Evolutionary conservation across 352 stramenopile genomes (phyloP).

Genomic region (Globisporangium paddicum): DNA sequence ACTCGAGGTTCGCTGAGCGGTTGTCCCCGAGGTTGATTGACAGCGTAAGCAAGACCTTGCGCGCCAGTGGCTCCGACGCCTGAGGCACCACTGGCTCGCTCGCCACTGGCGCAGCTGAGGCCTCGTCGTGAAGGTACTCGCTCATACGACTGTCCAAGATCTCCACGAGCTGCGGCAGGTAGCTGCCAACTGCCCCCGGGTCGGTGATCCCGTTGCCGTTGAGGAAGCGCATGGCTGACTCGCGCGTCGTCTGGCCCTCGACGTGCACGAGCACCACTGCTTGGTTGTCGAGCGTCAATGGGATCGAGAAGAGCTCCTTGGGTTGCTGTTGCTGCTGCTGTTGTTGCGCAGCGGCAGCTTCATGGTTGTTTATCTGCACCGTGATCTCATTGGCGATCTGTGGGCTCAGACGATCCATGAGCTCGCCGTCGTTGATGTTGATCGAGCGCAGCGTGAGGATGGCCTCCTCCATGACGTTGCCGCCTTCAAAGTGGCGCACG

Average conservation of each 20-base stretch:
- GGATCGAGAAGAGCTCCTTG: constrained; percentile 63
- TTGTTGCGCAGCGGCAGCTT: background rate
- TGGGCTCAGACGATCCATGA: constrained; percentile 46
- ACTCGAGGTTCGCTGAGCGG: constrained; percentile 39
- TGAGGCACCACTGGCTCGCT: background rate
- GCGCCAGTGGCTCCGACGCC: background rate
- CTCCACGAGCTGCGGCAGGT: constrained; percentile 47
- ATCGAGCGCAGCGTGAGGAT: constrained; percentile 38
- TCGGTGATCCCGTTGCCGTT: constrained; percentile 51
- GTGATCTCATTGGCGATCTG: constrained; percentile 62
- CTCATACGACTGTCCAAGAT: constrained; percentile 52
- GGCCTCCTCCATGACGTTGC: constrained; percentile 53
- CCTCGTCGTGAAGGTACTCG: constrained; percentile 39
- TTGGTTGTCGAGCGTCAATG: constrained; percentile 49
- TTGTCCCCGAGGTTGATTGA: constrained; percentile 50
- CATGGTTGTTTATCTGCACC: constrained; percentile 27
- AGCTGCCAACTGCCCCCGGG: constrained; percentile 25
- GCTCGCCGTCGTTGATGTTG: constrained; percentile 38
- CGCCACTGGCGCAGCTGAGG: constrained; percentile 6
- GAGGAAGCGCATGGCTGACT: constrained; percentile 60
- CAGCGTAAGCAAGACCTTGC: constrained; percentile 38
- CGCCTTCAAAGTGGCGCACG: constrained; percentile 64
- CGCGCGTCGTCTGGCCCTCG: constrained; percentile 48
- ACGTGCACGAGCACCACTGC: constrained; percentile 52
- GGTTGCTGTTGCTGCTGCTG: constrained; percentile 5